Evolutionary conservation across 2,329 filamentous ascomycete species (phyloP).

Genomic region (Chalaropsis thielavioides): DNA sequence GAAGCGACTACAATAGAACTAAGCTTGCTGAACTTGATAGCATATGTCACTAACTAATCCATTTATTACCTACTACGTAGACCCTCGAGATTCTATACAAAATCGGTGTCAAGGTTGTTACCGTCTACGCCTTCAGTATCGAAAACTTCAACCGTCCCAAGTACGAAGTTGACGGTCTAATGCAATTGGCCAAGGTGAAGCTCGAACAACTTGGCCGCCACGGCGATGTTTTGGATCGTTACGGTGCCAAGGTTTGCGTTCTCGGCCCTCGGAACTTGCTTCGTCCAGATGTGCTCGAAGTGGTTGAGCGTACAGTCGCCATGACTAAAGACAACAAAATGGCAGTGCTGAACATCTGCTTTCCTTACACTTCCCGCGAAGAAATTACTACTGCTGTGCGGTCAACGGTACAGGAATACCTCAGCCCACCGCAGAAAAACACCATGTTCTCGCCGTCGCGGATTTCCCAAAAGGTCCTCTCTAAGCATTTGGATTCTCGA

Average conservation of each 20-base stretch:
- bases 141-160: slow-evolving; percentile 97
- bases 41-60: not conserved
- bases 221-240: slow-evolving; percentile 81
- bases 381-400: slow-evolving; percentile 88
- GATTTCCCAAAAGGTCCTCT: slow-evolving; percentile 73
- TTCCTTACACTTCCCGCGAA: slow-evolving; percentile 89
- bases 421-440: slow-evolving; percentile 43
- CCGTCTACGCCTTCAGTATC: slow-evolving; percentile 96
- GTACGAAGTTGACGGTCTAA: slow-evolving; percentile 90
- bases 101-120: slow-evolving; percentile 88
- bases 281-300: slow-evolving; percentile 72
- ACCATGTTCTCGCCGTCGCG: slow-evolving; percentile 75
- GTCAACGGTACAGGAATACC: slow-evolving; percentile 75
- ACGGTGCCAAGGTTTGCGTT: slow-evolving; percentile 75
- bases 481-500: slow-evolving; percentile 41
- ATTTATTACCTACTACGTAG: slow-evolving; percentile 27
- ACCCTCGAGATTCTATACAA: slow-evolving; percentile 98
- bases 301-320: slow-evolving; percentile 72
- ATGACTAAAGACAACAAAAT: slow-evolving; percentile 78
- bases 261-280: slow-evolving; percentile 74
- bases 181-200: slow-evolving; percentile 96
- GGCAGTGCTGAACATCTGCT: slow-evolving; percentile 79
- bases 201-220: slow-evolving; percentile 83
- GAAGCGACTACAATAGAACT: not conserved
- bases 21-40: not conserved